phyloP scores from a whole-genome alignment of 306 rosid species.

The Vicia faba region DNA sequence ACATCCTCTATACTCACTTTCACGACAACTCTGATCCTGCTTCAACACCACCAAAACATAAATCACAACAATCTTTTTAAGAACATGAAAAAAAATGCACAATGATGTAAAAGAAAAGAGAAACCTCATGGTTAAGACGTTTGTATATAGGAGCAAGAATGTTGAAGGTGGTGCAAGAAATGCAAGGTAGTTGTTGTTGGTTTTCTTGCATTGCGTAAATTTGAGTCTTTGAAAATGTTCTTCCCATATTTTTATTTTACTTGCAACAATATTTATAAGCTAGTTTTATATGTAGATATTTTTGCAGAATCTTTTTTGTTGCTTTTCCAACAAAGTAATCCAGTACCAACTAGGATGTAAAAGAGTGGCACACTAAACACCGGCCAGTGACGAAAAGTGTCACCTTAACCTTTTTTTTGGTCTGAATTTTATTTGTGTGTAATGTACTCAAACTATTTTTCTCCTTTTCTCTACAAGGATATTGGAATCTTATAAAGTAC shows the following conservation, averaged over 20 bases:
- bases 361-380: neutral
- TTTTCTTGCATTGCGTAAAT: constrained; percentile 69
- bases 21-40: constrained; percentile 73
- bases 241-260: constrained; percentile 49
- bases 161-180: constrained; percentile 92
- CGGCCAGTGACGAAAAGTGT: too few relatives aligned
- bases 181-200: constrained; percentile 67
- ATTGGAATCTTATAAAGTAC: too few relatives aligned
- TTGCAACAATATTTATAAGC: neutral
- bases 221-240: constrained; percentile 61
- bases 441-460: too few relatives aligned
- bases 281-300: neutral
- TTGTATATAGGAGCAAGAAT: constrained; percentile 94
- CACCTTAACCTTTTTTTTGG: too few relatives aligned
- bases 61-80: neutral
- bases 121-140: constrained; percentile 80
- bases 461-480: too few relatives aligned
- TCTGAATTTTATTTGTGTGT: too few relatives aligned
- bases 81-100: neutral
- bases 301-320: neutral
- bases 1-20: constrained; percentile 63
- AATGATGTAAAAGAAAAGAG: neutral
- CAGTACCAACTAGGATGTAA: neutral
- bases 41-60: constrained; percentile 31
- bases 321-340: neutral